A percentile compares a stretch with the other conserved stretches of the same genome.
These are phyloP conservation scores for Misopates orontium DNA, from an alignment of 257 asterid species.

Conservation along the genomic window DNA sequence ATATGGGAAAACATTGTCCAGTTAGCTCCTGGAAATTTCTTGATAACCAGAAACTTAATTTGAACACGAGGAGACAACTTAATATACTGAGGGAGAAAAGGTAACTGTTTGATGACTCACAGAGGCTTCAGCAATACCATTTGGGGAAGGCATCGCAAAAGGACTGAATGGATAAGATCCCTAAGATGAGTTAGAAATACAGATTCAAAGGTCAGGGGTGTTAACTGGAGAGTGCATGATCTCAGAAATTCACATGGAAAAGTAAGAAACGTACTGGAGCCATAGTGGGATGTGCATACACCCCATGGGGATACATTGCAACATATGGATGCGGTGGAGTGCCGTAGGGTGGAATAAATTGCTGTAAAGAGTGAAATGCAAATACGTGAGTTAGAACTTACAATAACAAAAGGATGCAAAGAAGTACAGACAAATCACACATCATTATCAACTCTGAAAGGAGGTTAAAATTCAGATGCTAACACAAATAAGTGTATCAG, in stretches of 20 bases:
- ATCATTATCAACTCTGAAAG: slow-evolving; percentile 15
- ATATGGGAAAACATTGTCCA: slow-evolving; percentile 13
- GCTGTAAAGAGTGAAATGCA: slow-evolving; percentile 49
- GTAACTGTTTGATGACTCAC: slow-evolving; percentile 36
- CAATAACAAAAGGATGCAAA: neutral
- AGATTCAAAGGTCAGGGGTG: slow-evolving; percentile 20
- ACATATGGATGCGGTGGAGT: slow-evolving; percentile 96
- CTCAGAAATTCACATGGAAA: neutral
- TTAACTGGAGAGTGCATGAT: slow-evolving; percentile 7
- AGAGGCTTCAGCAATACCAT: slow-evolving; percentile 46
- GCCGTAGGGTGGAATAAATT: slow-evolving; percentile 93
- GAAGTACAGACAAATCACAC: slow-evolving; percentile 5
- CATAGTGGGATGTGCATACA: slow-evolving; percentile 93
- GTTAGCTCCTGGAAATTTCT: neutral
- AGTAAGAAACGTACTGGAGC: slow-evolving; percentile 62
- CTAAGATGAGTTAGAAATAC: slow-evolving; percentile 36
- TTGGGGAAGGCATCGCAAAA: slow-evolving; percentile 48
- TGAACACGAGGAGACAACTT: neutral
- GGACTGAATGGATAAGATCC: slow-evolving; percentile 95
- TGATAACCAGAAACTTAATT: neutral
- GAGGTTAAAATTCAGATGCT: neutral
- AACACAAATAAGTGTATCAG: neutral
- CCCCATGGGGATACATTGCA: slow-evolving; percentile 97
- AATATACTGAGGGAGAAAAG: neutral
- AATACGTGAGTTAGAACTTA: neutral